These are phyloP conservation scores for Naganishia randhawae DNA, from an alignment of 768 basidiomycete species.

Conservation along the genomic window DNA sequence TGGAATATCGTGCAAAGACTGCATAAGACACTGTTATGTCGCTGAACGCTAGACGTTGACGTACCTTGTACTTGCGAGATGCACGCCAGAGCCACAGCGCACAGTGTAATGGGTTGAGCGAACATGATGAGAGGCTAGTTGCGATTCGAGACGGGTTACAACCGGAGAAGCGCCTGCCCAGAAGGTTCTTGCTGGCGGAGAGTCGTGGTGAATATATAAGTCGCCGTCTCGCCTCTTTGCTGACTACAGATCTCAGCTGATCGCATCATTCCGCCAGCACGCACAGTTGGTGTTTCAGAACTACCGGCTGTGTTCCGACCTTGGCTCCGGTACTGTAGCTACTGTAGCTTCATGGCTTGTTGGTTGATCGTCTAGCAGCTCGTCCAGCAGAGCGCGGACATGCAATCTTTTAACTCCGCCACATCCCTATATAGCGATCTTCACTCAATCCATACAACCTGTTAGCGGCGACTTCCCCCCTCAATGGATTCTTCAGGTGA, in stretches of 20 bases:
- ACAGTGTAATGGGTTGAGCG: not conserved
- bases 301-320: not conserved
- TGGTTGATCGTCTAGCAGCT: not conserved
- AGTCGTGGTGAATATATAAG: not conserved
- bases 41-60: too few relatives aligned
- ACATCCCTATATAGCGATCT: not conserved
- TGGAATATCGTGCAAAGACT: too few relatives aligned
- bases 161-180: too few relatives aligned
- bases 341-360: not conserved
- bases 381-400: not conserved
- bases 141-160: too few relatives aligned
- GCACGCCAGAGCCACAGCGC: not conserved
- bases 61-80: not conserved
- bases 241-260: too few relatives aligned
- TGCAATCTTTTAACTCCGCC: not conserved
- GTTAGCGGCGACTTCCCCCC: too few relatives aligned
- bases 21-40: too few relatives aligned
- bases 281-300: not conserved
- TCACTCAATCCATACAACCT: not conserved
- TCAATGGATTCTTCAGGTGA: too few relatives aligned
- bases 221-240: too few relatives aligned
- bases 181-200: not conserved
- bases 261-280: not conserved
- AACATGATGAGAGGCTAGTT: constrained; percentile 7
- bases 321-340: not conserved